Conservation (phyloP, 1,139 yeast species). For the Saccharomyces pastorianus region DNA sequence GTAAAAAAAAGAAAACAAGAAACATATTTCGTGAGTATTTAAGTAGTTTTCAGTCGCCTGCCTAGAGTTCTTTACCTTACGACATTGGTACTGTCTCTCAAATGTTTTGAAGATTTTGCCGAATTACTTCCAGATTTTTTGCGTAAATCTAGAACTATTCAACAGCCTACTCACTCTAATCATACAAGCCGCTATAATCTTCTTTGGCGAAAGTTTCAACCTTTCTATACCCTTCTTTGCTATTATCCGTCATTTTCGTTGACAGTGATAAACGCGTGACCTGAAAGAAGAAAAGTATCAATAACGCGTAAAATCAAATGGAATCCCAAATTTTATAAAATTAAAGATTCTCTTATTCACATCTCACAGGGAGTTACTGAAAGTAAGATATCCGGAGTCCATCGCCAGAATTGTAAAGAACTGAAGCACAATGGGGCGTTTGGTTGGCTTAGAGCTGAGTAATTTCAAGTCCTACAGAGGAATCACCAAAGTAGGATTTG, state of each 20-base stretch:
- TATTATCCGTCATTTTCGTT: not conserved
- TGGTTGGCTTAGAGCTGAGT: constrained; percentile 63
- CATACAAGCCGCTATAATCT: not conserved
- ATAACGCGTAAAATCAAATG: not conserved
- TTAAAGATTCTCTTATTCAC: not conserved
- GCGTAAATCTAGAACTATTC: not conserved
- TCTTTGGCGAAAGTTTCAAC: too few relatives aligned
- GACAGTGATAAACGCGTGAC: not conserved
- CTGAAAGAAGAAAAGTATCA: not conserved
- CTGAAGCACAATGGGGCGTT: constrained; percentile 54
- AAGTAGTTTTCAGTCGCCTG: not conserved
- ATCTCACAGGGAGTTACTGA: not conserved
- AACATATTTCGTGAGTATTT: not conserved
- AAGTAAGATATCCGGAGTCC: not conserved
- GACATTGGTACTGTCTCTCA: not conserved
- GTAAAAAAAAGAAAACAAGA: not conserved
- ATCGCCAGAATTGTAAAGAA: not conserved
- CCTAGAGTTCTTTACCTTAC: not conserved
- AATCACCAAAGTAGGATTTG: constrained; percentile 68
- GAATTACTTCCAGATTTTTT: not conserved
- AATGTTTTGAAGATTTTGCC: not conserved
- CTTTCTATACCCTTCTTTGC: not conserved
- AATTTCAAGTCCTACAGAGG: constrained; percentile 92
- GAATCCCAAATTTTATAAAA: not conserved
- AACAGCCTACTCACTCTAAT: not conserved